These are phyloP conservation scores for Candida andamanensis DNA, from an alignment of 805 yeast genomes.

Conservation along the genomic window DNA sequence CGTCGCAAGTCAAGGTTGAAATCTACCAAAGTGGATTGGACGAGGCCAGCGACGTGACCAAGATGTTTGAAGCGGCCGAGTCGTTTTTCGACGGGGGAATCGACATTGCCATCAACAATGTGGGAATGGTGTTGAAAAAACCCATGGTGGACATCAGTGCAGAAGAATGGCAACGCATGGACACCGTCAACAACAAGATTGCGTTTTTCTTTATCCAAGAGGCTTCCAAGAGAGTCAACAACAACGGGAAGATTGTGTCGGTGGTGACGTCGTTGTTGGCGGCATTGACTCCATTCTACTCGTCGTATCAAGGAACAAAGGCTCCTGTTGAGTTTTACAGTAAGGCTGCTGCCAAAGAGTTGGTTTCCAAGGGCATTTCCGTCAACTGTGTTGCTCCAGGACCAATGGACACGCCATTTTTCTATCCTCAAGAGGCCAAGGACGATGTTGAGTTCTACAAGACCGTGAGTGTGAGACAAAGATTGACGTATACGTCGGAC, in stretches of 20 bases:
- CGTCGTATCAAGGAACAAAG: conserved; percentile 53
- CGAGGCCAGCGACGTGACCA: conserved; percentile 35
- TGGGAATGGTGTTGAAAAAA: conserved; percentile 64
- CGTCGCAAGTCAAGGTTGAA: conserved; percentile 35
- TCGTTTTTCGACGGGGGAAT: conserved; percentile 40
- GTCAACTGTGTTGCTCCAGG: conserved; percentile 61
- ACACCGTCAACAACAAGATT: conserved; percentile 48
- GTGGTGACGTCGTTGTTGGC: conserved; percentile 62
- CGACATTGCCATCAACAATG: conserved; percentile 64
- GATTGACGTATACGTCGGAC: conserved; percentile 55
- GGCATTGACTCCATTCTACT: conserved; percentile 53
- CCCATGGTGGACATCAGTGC: conserved; percentile 48
- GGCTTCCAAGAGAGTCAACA: conserved; percentile 46
- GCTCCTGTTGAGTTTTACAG: conserved; percentile 50
- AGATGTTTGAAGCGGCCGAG: conserved; percentile 44
- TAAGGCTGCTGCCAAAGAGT: conserved; percentile 53
- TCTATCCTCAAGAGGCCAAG: conserved; percentile 55
- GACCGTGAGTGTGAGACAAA: conserved; percentile 41
- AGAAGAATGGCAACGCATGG: conserved; percentile 52
- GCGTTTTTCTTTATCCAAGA: conserved; percentile 59
- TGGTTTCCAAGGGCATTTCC: conserved; percentile 39
- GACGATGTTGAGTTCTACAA: conserved; percentile 52
- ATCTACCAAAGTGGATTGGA: conserved; percentile 40
- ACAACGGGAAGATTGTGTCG: conserved; percentile 51
- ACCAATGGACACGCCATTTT: conserved; percentile 63